Conservation (phyloP, 345 rosid genomes). For the Euphorbia pulcherrima region DNA sequence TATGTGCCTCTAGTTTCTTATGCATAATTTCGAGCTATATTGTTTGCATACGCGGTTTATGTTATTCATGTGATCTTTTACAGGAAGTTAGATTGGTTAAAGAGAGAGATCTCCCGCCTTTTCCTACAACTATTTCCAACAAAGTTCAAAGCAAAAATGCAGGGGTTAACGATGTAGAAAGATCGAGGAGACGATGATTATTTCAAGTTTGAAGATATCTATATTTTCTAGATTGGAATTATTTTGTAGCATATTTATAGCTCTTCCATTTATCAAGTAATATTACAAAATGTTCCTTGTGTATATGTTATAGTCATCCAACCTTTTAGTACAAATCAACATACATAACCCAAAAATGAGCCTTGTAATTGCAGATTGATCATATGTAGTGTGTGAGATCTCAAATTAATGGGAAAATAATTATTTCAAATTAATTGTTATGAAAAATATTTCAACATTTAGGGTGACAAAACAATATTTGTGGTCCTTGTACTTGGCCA, state of each 20-base stretch:
- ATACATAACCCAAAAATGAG: conserved; percentile 12
- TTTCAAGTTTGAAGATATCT: neutral
- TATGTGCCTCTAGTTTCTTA: neutral
- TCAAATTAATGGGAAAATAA: too few species aligned
- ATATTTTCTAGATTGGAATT: conserved; percentile 10
- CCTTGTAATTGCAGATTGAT: conserved; percentile 34
- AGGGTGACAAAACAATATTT: neutral
- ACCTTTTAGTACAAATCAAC: conserved; percentile 13
- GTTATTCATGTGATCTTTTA: neutral
- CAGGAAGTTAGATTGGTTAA: conserved; percentile 47
- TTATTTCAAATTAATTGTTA: neutral
- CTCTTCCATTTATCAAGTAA: conserved; percentile 5
- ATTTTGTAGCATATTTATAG: conserved; percentile 19
- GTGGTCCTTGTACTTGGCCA: too few species aligned
- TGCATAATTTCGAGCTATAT: too few species aligned
- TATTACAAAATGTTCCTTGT: conserved; percentile 20
- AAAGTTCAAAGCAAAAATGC: conserved; percentile 19
- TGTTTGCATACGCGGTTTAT: too few species aligned
- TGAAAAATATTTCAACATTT: neutral
- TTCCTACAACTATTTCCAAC: conserved; percentile 10
- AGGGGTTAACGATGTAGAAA: conserved; percentile 17
- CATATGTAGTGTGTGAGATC: conserved; percentile 6
- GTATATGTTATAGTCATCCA: conserved; percentile 16
- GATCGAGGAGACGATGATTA: conserved; percentile 34
- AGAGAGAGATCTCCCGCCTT: conserved; percentile 35